Evolutionary conservation across 2,329 filamentous ascomycete species (phyloP), one percentile per base, ranked within the genome.

Genomic region (Acarospora socialis): DNA sequence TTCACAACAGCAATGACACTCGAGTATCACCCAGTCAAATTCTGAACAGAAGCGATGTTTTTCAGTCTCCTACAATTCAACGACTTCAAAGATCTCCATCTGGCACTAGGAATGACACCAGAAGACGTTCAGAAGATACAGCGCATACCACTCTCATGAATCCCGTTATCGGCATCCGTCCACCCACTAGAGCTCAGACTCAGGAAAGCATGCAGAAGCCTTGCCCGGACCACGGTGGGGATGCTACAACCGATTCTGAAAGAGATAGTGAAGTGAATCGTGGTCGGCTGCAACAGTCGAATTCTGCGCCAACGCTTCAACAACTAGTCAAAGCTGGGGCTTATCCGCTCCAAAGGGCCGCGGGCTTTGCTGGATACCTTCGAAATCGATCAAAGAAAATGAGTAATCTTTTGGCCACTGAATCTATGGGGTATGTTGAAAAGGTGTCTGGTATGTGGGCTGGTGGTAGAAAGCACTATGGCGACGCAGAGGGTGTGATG

Each of bases 361-460:
- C 81, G 7, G 77, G 77, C 2, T 70, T 93, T 49, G 83, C 84
- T 6, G 81, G 77, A 28, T 93, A 84, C 49, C 62, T 94, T 31
- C 81, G 80, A 48, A 77, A 68, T 34, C 74, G 80, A 14, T 78
- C 83, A 14, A 80, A 81, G 43, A 73, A 74, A 20, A 81, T 95
- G 74, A 82, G 81, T 38, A 81, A 66, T 17, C 59, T 92, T 6
- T 59, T 95, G 27, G 81, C 87, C 5, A 82, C 78, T 0, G 86
- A 94, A 52, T 92, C 87, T 0, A 92, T 93, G 76, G 84, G 83
- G 2, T 95, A 95, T 50, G 78, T 93, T 19, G 86, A 92, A 49
- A 95, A 94, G 54, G 86, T 95, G 0, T 92, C 87, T 0, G 87
- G 84, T 21, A 95, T 95, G 81, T 90, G 90, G 74, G 81, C 84